Evolutionary conservation across 306 rosid genomes (phyloP), one percentile per base, ranked within the genome.

Genomic region (Psophocarpus tetragonolobus): DNA sequence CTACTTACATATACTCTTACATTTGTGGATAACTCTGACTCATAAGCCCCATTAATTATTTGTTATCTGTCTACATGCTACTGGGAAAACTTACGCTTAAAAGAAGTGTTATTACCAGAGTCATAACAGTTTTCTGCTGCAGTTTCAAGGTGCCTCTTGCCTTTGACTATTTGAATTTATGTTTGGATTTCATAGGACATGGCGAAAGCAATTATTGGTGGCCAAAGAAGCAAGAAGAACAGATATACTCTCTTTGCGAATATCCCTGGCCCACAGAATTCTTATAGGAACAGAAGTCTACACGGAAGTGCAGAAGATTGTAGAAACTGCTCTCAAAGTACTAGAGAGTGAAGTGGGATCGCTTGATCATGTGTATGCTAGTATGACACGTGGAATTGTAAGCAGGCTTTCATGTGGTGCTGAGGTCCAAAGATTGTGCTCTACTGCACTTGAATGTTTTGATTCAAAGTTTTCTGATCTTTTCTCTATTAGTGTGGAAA

Each of bases 211-310:
- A 70, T 73, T 94, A 82, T 18, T 87, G 56, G 75, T 80, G 63
- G 97, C 98, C 78, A 94, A 82, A 85, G 98, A 94, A 79, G 96
- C 98, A 35, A 90, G 98, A 87, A 89, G 96, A 79, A 93, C 89
- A 47, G 98, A 94, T 83, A 86, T 81, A 84, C 87, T 94, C 61
- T 87, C 93, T 48, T 69, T 84, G 62, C 83, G 97, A 23, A 68
- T 94, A 75, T 89, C 91, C 51, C 60, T 92, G 75, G 87, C 93
- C 56, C 84, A 88, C 87, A 90, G 77, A 79, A 87, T 94, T 84
- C 96, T 94, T 33, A 36, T 58, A 57, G 93, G 92, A 82, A 90
- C 94, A 17, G 81, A 84, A 62, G 68, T 35, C 35, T 90, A 79
- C 85, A 85, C 72, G 26, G 91, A 89, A 74, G 47, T 90, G 71